Base-by-base conservation (phyloP, 495 filamentous ascomycete genomes). In the Bombardia bombarda region DNA sequence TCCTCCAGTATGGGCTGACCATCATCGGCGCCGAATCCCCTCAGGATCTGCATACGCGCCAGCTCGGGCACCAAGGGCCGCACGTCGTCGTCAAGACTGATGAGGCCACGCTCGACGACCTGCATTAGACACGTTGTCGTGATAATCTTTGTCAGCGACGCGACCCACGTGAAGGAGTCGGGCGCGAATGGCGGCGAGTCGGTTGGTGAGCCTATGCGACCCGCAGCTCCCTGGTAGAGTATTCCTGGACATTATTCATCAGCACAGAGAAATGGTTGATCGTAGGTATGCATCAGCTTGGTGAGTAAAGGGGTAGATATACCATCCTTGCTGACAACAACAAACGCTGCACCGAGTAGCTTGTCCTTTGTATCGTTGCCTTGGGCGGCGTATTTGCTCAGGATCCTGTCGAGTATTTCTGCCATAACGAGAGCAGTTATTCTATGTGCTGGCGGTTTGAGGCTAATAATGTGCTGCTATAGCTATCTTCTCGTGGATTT, bases 151-250 rank as follows among this genome's bases (percentile, higher is more conserved):
- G 51, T 58, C 31, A 51, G 14, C n/a, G 56, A 60, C 12, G 59
- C 59, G 3, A 52, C 38, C 43, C 51, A 56, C 20, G 74, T 74
- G 45, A 76, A 79, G 21, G 85, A 79, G 47, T 68, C 49, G 7
- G 57, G 42, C 10, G 69, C 42, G 32, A 70, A 64, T 3, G 55
- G 14, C 0, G 57, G 46, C 9, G 55, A 48, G 21, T 30, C 24
- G 3, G 23, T 10, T 8, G 46, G 18, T 7, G 49, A 25, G 23
- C 20, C 33, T 17, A 26, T 53, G 26, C 51, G 49, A 13, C 62
- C 62, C 14, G 55, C 51, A 8, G 51, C 42, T 21, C 49, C 51
- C 16, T 42, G 30, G 39, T 56, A 62, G 31, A 61, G 33, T 14
- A 53, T 36, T 4, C 43, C 56, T 56, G 23, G 12, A 20, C 8